Base-by-base conservation (phyloP, 352 stramenopile species). In the Globisporangium cederbergense region DNA sequence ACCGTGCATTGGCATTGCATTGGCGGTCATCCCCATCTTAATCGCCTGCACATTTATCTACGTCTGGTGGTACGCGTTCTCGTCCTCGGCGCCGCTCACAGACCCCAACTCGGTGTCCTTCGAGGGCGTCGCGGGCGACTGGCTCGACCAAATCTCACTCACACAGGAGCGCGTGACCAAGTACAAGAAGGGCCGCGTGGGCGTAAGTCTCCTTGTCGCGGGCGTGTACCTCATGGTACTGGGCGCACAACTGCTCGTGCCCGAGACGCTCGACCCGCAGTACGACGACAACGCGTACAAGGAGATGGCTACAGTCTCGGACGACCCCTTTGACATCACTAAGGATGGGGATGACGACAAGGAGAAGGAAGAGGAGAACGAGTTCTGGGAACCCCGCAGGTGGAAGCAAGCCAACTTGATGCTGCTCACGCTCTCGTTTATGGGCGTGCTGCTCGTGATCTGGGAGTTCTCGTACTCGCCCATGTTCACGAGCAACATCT, bases 391-490 rank as follows among this genome's bases (percentile, higher is more conserved):
- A 53, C 88, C 89, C 4, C 72, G 87, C 8, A 61, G 73, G 13
- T 98, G 96, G 89, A 98, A 98, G 68, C 80, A 93, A 22, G 79
- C 81, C 40, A 97, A 98, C 62, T 85, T 98, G n/a, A 58, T 98
- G 40, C 78, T 96, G 34, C 77, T 79, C 10, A 89, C 86, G 0
- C 62, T 98, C n/a, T 75, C 66, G 18, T 86, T 98, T 62, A 86
- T 98, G 77, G 74, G 76, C 34, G 62, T 88, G 16, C 75, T 98
- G 57, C 76, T 99, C n/a, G 76, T 96, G 45, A 77, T 98, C n/a
- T 98, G 92, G 80, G 97, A 99, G 71, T 98, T 99, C 66, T 98
- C 91, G 9, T 99, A 99, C 79, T 99, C 94, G 28, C 63, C 83
- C 18, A 66, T 72, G 20, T 99, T 99, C 63, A 93, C 90, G 9